A percentile compares a stretch with the other conserved stretches of the same genome.
phyloP scores from a whole-genome alignment of 2,329 filamentous ascomycete species.

The Microdochium trichocladiopsis region DNA sequence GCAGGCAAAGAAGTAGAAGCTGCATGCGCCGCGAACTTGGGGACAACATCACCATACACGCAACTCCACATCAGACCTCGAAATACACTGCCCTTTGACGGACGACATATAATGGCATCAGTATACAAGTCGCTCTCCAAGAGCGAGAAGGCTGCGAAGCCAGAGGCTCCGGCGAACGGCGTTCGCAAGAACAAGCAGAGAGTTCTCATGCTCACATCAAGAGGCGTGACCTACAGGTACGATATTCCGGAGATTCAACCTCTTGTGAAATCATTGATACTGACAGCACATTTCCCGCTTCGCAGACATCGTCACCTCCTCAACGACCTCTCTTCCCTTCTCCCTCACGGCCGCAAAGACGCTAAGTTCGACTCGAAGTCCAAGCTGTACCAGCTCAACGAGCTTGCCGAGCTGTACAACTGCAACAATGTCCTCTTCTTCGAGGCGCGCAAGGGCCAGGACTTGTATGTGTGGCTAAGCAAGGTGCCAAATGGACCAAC shows the following conservation, averaged over 20 bases:
- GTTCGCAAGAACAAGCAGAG: constrained; percentile 62
- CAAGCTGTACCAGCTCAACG: constrained; percentile 75
- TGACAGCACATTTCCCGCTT: not conserved
- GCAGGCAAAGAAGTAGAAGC: not conserved
- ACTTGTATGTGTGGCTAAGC: constrained; percentile 89
- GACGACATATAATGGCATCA: constrained; percentile 49
- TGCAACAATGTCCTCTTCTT: constrained; percentile 95
- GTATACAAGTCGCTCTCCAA: constrained; percentile 72
- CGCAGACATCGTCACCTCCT: constrained; percentile 84
- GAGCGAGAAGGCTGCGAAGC: constrained; percentile 38
- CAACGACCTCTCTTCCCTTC: constrained; percentile 78
- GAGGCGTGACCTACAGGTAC: constrained; percentile 84
- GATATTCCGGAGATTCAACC: constrained; percentile 6
- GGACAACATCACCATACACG: not conserved
- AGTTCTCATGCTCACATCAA: constrained; percentile 83
- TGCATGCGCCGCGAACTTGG: not conserved
- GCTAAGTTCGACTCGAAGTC: constrained; percentile 96
- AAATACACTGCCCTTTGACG: not conserved
- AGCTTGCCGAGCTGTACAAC: constrained; percentile 71
- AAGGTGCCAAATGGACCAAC: constrained; percentile 79
- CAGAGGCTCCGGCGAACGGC: constrained; percentile 40
- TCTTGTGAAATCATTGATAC: not conserved
- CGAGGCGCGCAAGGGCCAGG: constrained; percentile 88
- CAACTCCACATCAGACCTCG: not conserved
- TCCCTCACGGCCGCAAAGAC: constrained; percentile 90